A percentile compares a stretch with the other conserved stretches of the same genome.
Evolutionary conservation across 441 rosid species (phyloP).

Genomic region (Codiaeum variegatum): DNA sequence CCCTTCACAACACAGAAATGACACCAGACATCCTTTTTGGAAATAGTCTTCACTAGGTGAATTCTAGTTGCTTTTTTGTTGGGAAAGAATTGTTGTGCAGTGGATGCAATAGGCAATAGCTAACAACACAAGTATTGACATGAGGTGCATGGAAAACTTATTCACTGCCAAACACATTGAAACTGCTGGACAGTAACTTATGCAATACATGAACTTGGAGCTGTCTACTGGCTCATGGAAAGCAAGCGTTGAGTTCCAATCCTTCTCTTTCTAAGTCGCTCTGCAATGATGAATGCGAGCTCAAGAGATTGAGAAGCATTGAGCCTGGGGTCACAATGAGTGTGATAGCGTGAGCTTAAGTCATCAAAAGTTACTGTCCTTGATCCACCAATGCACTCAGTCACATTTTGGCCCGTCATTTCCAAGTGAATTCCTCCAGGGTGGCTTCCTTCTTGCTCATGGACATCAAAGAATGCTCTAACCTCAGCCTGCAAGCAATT

Average conservation of each 20-base stretch:
- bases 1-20: background rate
- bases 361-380: slow-evolving; percentile 86
- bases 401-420: slow-evolving; percentile 96
- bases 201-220: background rate
- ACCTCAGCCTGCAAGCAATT: slow-evolving; percentile 72
- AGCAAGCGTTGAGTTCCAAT: slow-evolving; percentile 35
- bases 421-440: slow-evolving; percentile 91
- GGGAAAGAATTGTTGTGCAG: background rate
- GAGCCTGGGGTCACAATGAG: slow-evolving; percentile 90
- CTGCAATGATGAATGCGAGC: slow-evolving; percentile 89
- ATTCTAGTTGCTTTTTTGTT: background rate
- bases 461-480: slow-evolving; percentile 94
- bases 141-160: slow-evolving; percentile 15
- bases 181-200: background rate
- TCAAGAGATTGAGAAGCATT: slow-evolving; percentile 92
- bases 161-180: slow-evolving; percentile 18
- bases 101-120: background rate
- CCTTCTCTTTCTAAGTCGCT: slow-evolving; percentile 90
- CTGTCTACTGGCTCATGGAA: slow-evolving; percentile 26
- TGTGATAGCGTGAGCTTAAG: slow-evolving; percentile 87
- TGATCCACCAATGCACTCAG: slow-evolving; percentile 97
- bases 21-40: background rate
- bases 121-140: background rate
- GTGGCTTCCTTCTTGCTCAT: slow-evolving; percentile 95
- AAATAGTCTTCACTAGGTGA: background rate